Evolutionary conservation across 1,284 basidiomycete species (phyloP).

Genomic region (Trichosporon sp.): DNA sequence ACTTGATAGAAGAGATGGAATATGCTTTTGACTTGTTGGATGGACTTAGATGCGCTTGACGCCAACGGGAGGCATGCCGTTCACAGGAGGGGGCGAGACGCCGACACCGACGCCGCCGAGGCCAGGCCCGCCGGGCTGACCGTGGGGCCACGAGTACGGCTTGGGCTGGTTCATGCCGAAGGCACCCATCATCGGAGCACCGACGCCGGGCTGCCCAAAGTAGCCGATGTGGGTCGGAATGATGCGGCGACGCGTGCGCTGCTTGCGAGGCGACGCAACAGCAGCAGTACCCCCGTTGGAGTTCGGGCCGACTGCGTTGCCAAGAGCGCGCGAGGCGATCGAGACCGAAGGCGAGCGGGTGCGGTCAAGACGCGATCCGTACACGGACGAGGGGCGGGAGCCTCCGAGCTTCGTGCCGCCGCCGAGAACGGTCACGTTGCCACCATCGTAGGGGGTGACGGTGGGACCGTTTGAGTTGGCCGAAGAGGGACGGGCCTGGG

Average conservation of each 20-base stretch:
- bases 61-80: slow-evolving; percentile 14
- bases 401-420: slow-evolving; percentile 51
- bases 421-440: slow-evolving; percentile 50
- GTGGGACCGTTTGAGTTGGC: slow-evolving; percentile 23
- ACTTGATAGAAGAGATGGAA: neutral
- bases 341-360: slow-evolving; percentile 44
- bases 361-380: slow-evolving; percentile 24
- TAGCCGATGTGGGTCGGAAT: slow-evolving; percentile 47
- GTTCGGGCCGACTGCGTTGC: slow-evolving; percentile 34
- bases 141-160: slow-evolving; percentile 16
- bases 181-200: slow-evolving; percentile 38
- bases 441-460: slow-evolving; percentile 50
- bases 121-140: slow-evolving; percentile 12
- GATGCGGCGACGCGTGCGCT: slow-evolving; percentile 41
- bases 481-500: slow-evolving; percentile 15
- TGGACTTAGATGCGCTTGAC: slow-evolving; percentile 9
- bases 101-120: slow-evolving; percentile 30
- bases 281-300: slow-evolving; percentile 19
- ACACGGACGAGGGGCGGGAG: slow-evolving; percentile 34
- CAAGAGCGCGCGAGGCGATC: slow-evolving; percentile 41
- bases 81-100: slow-evolving; percentile 27
- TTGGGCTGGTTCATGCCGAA: slow-evolving; percentile 28
- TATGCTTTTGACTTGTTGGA: slow-evolving; percentile 1
- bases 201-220: slow-evolving; percentile 42
- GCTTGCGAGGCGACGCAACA: slow-evolving; percentile 26